phyloP scores from a whole-genome alignment of 2,329 filamentous ascomycete genomes.

The Cordyceps fumosorosea region DNA sequence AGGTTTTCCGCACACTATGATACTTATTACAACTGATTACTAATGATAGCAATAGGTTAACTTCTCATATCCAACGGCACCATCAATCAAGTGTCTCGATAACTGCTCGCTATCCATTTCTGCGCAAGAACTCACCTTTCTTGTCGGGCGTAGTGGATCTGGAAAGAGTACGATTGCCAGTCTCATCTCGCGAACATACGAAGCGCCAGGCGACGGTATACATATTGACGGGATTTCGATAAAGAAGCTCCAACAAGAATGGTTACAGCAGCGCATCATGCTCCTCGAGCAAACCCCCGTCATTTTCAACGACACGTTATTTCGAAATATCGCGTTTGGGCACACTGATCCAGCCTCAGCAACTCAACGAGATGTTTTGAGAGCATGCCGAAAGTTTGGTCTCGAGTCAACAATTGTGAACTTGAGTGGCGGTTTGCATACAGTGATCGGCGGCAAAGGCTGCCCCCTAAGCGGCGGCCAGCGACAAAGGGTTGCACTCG shows the following conservation, averaged over 20 bases:
- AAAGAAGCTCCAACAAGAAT: constrained; percentile 55
- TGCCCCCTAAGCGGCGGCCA: constrained; percentile 11
- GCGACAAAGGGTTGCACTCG: constrained; percentile 68
- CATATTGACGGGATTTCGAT: constrained; percentile 60
- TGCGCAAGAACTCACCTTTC: constrained; percentile 65
- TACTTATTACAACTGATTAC: not conserved
- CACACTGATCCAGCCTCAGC: constrained; percentile 41
- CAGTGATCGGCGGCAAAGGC: constrained; percentile 49
- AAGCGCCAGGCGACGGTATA: constrained; percentile 58
- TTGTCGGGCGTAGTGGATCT: constrained; percentile 81
- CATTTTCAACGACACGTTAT: constrained; percentile 75
- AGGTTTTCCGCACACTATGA: constrained; percentile 43
- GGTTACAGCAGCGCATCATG: constrained; percentile 72
- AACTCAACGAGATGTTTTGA: constrained; percentile 47
- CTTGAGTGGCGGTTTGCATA: constrained; percentile 66
- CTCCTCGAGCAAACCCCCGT: constrained; percentile 76
- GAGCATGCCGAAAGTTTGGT: constrained; percentile 60
- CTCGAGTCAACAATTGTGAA: constrained; percentile 60
- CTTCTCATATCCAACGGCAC: constrained; percentile 74
- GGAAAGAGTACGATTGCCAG: constrained; percentile 87
- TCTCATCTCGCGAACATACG: constrained; percentile 72
- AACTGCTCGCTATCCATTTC: constrained; percentile 63
- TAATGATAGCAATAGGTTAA: constrained; percentile 50
- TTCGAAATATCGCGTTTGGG: constrained; percentile 72
- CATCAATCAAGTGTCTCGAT: constrained; percentile 51